Base-by-base conservation (phyloP, 2,329 filamentous ascomycete species). In the Colletotrichum sp. region DNA sequence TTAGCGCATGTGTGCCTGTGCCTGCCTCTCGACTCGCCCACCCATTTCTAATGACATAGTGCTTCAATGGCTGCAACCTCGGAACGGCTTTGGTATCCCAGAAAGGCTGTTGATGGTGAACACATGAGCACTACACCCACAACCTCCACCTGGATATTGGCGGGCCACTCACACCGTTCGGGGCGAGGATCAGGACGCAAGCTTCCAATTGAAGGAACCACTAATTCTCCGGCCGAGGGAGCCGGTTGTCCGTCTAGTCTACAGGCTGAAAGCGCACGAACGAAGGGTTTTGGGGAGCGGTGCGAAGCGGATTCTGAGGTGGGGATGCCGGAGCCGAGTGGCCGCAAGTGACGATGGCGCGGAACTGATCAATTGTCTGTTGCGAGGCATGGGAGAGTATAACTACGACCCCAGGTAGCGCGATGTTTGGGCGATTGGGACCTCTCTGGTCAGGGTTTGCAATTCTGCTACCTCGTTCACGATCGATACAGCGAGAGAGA, bases 181-280 rank as follows among this genome's bases (percentile, higher is more conserved):
- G 39, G 55, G 27, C 15, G 30, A 25, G 60, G 27, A 16, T 34
- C 68, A 56, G 30, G 56, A n/a, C 52, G 27, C 30, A 18, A n/a
- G 18, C 13, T 36, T 36, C 73, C 28, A 30, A 68, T 75, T 75
- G 64, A 75, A 68, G 70, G 39, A 67, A 73, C 34, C 43, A 61
- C 16, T 34, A 52, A 64, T 74, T 74, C n/a, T 55, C 62, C 56
- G 73, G 69, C 56, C 43, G 62, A 73, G 7, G 39, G 18, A 61
- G 30, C 67, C 52, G 67, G 36, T 61, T n/a, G 18, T 52, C 27
- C 13, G 13, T n/a, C 15, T 58, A 36, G 55, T 52, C 48, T 43
- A 55, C 32, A 68, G 69, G 70, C 70, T 67, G 56, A 48, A 68
- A 56, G 27, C 27, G 30, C 18, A 62, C 18, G 58, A 32, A 62